Evolutionary conservation across 192 early-diverging fungal genomes (phyloP).

Genomic region (Podochytrium sp.): DNA sequence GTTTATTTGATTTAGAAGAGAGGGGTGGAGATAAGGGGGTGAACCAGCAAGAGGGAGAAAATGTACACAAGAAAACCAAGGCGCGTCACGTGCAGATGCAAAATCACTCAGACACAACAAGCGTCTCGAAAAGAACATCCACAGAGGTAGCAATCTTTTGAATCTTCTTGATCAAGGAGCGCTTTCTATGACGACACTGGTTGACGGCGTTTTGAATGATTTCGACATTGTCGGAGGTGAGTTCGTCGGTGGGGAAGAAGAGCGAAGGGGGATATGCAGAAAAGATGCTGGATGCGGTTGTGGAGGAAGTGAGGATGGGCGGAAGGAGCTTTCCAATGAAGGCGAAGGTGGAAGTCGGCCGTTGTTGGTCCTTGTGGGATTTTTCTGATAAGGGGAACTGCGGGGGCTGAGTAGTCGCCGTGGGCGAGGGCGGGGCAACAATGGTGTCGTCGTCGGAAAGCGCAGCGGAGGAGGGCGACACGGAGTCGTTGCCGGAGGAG

Average conservation of each 20-base stretch:
- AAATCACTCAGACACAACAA: background rate
- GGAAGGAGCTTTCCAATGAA: background rate
- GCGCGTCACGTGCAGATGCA: too few relatives aligned
- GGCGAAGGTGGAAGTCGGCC: background rate
- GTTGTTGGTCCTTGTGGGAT: background rate
- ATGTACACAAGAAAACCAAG: too few relatives aligned
- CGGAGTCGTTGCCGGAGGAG: too few relatives aligned
- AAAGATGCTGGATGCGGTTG: slow-evolving; percentile 4
- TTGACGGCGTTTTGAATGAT: background rate
- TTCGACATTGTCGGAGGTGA: background rate
- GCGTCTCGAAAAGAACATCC: slow-evolving; percentile 7
- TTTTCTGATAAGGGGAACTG: too few relatives aligned
- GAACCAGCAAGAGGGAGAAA: too few relatives aligned
- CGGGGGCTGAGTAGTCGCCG: too few relatives aligned
- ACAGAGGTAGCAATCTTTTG: slow-evolving; percentile 13
- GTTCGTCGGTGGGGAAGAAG: slow-evolving; percentile 22
- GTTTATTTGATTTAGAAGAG: too few relatives aligned
- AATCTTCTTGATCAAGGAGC: background rate
- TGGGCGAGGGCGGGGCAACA: too few relatives aligned
- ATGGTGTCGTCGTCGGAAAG: too few relatives aligned
- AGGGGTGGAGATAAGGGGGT: too few relatives aligned
- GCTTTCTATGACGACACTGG: slow-evolving; percentile 10
- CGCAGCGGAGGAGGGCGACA: too few relatives aligned
- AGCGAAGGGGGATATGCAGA: slow-evolving; percentile 18
- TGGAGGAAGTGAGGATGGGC: background rate